Evolutionary conservation across 192 early-diverging fungal genomes (phyloP), one percentile per base, ranked within the genome.

Genomic region (Dimargaris cristalligena): DNA sequence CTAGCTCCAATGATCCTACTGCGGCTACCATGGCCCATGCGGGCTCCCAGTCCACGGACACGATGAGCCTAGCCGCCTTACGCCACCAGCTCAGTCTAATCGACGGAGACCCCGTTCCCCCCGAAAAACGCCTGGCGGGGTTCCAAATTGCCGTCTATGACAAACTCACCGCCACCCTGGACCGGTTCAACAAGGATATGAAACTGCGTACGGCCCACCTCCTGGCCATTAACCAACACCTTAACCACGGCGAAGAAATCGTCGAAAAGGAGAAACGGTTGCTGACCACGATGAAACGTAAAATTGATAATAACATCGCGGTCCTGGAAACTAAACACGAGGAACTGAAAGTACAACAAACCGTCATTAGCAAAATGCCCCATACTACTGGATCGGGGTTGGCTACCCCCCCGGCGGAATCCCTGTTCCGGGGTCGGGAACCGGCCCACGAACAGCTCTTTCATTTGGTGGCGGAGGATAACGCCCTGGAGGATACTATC

Each of bases 401-500:
- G n/a, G n/a, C n/a, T n/a, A 3, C 22, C 6, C 59, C 59, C 2
- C 60, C 63, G 44, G 65, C 63, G 4, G 33, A 52, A 10, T 33
- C 50, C 20, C 58, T 70, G 34, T 67, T 79, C 51, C 69, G 65
- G 18, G 71, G 65, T 3, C 60, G 67, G 49, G 50, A 71, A 4
- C 61, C 60, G 0, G 67, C 63, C 2, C 62, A 60, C 46, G 65
- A 70, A 56, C 74, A 94, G 89, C 74, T 95, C 45, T 84, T 90
- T 60, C 87, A 91, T 20, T 62, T 89, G 65, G 82, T 92, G 1
- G 90, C 86, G 26, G 90, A 93, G 57, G 91, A 92, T 52, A 82
- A 86, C 48, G 90, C 91, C 0, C 81, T 91, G 41, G 88, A 90
- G 52, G 92, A 96, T 60, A 80, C 86, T 6, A 78, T 92, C 45